Evolutionary conservation across 2,329 filamentous ascomycete species (phyloP).

Genomic region (Pseudocercospora fuligena): DNA sequence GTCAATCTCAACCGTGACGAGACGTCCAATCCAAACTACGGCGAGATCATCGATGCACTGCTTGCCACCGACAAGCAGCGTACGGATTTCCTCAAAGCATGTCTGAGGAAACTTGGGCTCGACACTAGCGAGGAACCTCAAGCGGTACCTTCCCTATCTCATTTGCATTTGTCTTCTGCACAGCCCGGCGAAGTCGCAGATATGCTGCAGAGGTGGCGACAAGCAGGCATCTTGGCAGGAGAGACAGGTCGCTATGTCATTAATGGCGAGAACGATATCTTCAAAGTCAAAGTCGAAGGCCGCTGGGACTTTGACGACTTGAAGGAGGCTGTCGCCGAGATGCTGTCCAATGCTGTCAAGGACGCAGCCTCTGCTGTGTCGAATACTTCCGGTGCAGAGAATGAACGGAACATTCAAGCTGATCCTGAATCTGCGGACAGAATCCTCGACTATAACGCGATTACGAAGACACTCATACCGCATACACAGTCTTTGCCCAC

Average conservation of each 20-base stretch:
- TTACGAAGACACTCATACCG: constrained; percentile 73
- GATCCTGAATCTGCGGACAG: constrained; percentile 51
- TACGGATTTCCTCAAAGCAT: constrained; percentile 76
- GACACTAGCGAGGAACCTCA: constrained; percentile 71
- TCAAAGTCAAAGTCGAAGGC: constrained; percentile 68
- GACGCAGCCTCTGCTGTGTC: constrained; percentile 22
- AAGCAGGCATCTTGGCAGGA: constrained; percentile 64
- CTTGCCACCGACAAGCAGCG: constrained; percentile 71
- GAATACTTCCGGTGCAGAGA: constrained; percentile 28
- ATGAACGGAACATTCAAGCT: constrained; percentile 35
- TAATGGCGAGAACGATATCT: constrained; percentile 80
- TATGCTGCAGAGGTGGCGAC: constrained; percentile 68
- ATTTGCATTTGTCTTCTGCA: constrained; percentile 77
- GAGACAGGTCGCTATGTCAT: constrained; percentile 69
- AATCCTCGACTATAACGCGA: constrained; percentile 73
- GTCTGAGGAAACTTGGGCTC: constrained; percentile 80
- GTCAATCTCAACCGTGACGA: constrained; percentile 74
- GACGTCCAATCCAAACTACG: constrained; percentile 67
- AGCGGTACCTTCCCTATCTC: constrained; percentile 77
- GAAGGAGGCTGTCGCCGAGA: constrained; percentile 37
- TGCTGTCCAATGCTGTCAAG: constrained; percentile 26
- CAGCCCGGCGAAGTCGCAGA: constrained; percentile 68
- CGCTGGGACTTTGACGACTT: constrained; percentile 51
- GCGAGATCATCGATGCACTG: constrained; percentile 70
- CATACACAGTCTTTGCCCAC: constrained; percentile 72